Evolutionary conservation across 2,329 filamentous ascomycete species (phyloP).

Genomic region (Cladosporium austrohemisphaericum): DNA sequence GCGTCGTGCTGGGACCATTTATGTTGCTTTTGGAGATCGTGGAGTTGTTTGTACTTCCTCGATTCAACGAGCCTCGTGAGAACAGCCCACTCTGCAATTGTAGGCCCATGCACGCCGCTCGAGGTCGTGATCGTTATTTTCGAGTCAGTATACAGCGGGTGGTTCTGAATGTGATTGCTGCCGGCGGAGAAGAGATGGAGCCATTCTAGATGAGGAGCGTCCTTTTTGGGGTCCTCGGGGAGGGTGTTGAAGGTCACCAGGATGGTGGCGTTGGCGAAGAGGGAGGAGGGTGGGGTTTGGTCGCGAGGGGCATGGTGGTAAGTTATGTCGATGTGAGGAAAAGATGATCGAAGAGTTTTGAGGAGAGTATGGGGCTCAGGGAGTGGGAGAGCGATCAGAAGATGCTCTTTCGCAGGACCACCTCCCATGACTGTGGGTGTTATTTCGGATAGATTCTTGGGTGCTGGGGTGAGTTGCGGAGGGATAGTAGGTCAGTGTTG

Average conservation of each 20-base stretch:
- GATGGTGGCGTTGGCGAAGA: conserved; percentile 34
- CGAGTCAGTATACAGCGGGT: conserved; percentile 52
- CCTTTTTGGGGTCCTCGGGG: conserved; percentile 34
- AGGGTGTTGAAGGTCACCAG: conserved; percentile 48
- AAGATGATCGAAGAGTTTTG: conserved; percentile 39
- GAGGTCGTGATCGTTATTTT: conserved; percentile 53
- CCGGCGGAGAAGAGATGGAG: conserved; percentile 59
- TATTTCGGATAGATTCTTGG: background rate
- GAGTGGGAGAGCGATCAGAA: conserved; percentile 32
- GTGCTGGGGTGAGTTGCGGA: background rate
- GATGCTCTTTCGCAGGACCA: conserved; percentile 33
- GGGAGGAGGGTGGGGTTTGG: conserved; percentile 12
- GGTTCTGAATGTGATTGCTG: conserved; percentile 51
- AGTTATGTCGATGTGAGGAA: conserved; percentile 45
- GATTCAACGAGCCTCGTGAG: conserved; percentile 58
- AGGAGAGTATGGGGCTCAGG: conserved; percentile 38
- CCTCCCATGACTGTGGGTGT: conserved; percentile 34
- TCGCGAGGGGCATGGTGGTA: conserved; percentile 31
- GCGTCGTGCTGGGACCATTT: conserved; percentile 46
- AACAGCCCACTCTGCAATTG: conserved; percentile 64
- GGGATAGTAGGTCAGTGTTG: too few relatives aligned
- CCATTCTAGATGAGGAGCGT: conserved; percentile 42
- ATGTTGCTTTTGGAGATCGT: conserved; percentile 56
- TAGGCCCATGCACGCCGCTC: conserved; percentile 58
- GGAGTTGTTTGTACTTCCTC: conserved; percentile 52